Evolutionary conservation across 2,329 filamentous ascomycete species (phyloP).

Genomic region (Rutstroemia sp.): DNA sequence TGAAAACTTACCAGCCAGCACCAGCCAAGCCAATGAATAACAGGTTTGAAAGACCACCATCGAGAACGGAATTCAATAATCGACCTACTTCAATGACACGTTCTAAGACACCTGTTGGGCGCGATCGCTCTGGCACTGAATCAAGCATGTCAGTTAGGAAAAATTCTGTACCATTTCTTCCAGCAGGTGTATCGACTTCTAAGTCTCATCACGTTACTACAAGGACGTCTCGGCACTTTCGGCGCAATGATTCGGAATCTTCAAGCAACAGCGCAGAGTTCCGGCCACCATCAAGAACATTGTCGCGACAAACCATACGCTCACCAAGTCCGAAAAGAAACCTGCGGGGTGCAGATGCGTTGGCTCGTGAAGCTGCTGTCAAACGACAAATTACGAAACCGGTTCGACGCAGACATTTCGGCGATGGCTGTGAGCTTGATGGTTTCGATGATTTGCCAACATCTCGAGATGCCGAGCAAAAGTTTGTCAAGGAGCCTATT

Average conservation of each 20-base stretch:
- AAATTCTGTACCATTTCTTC: slow-evolving; percentile 66
- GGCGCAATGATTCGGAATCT: slow-evolving; percentile 77
- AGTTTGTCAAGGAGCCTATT: slow-evolving; percentile 72
- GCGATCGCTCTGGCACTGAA: slow-evolving; percentile 36
- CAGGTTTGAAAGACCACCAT: slow-evolving; percentile 51
- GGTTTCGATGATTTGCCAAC: slow-evolving; percentile 92
- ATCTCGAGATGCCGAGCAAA: slow-evolving; percentile 72
- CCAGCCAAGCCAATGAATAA: slow-evolving; percentile 41
- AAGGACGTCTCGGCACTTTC: slow-evolving; percentile 63
- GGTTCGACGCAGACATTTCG: slow-evolving; percentile 65
- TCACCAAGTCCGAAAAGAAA: slow-evolving; percentile 47
- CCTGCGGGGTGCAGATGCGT: slow-evolving; percentile 35
- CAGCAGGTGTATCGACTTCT: slow-evolving; percentile 63
- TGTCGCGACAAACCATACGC: slow-evolving; percentile 51
- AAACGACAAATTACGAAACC: slow-evolving; percentile 72
- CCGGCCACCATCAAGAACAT: slow-evolving; percentile 48
- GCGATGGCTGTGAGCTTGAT: slow-evolving; percentile 87
- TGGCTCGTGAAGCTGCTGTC: slow-evolving; percentile 38
- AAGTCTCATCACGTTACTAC: slow-evolving; percentile 73
- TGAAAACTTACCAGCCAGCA: slow-evolving; percentile 42
- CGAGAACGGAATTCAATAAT: slow-evolving; percentile 41
- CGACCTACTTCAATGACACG: slow-evolving; percentile 47
- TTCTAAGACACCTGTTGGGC: slow-evolving; percentile 65
- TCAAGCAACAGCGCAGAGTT: slow-evolving; percentile 49
- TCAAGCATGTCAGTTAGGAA: slow-evolving; percentile 50